Base-by-base conservation (phyloP, 129 eudicot genomes). In the Erigeron canadensis region DNA sequence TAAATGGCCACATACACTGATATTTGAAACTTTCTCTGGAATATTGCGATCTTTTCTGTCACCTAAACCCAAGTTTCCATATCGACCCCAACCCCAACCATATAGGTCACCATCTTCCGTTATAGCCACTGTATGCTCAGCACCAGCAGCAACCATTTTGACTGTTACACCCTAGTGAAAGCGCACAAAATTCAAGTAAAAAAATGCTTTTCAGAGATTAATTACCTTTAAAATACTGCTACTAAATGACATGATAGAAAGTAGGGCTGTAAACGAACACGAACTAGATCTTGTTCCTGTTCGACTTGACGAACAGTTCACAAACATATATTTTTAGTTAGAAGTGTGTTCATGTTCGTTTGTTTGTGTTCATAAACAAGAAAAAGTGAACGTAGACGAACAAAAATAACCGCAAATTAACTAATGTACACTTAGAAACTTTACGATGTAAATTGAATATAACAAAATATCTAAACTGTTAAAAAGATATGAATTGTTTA, bases 21-120 rank as follows among this genome's bases (percentile, higher is more conserved):
- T 77, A 64, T 80, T 7, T 23, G 91, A 73, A 75, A 81, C 97
- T 85, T 95, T 90, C 69, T 81, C 85, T 6, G 99, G 99, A 76
- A 95, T 75, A 60, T 75, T 75, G 60, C 97, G 97, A 55, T 95
- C 99, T 5, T 84, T 83, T 76, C 97, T 81, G 88, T 95, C 99
- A 75, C 99, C 99, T 79, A 95, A 84, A 41, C 99, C 99, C 77
- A 95, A 82, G 74, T 95, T 95, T 48, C 99, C 99, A 73, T 95
- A 95, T 71, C 97, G 82, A 46, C 99, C 99, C 99, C 99, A 95
- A 40, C 99, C 99, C 99, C 99, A 95, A 69, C 99, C 97, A 77
- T 87, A 95, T 46, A 95, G 84, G 43, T 86, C 89, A 56, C 99
- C 99, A 60, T 83, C 97, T 84, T 87, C 96, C 41, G 99, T 95